A percentile compares a stretch with the other conserved stretches of the same genome.
These are phyloP conservation scores for Meira miltonrushii DNA, from an alignment of 1,284 basidiomycete genomes.

Conservation along the genomic window DNA sequence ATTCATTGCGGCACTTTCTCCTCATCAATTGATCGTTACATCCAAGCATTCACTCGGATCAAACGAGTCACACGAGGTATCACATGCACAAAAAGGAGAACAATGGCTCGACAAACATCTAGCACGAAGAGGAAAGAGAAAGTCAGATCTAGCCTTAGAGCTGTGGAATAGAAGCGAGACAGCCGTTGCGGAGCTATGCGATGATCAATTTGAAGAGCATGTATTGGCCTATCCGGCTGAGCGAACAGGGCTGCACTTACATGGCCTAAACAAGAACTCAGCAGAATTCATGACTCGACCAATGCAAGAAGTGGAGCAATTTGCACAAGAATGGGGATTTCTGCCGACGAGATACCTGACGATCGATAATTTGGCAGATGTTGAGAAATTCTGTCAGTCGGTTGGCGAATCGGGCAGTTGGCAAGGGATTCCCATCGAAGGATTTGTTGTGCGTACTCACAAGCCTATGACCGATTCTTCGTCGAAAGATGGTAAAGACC, in stretches of 20 bases:
- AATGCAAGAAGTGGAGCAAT: conserved; percentile 62
- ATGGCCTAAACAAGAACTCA: conserved; percentile 69
- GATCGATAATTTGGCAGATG: conserved; percentile 64
- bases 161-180: conserved; percentile 84
- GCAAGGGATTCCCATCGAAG: conserved; percentile 83
- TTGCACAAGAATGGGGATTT: conserved; percentile 87
- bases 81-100: conserved; percentile 74
- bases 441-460: conserved; percentile 73
- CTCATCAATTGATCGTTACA: conserved; percentile 71
- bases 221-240: conserved; percentile 77
- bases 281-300: conserved; percentile 65
- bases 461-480: conserved; percentile 50
- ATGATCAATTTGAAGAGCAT: conserved; percentile 96
- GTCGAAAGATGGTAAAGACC: conserved; percentile 23
- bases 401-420: conserved; percentile 67
- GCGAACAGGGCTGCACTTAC: conserved; percentile 84
- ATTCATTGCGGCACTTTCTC: conserved; percentile 80
- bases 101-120: conserved; percentile 77
- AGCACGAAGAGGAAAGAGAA: conserved; percentile 62
- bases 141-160: conserved; percentile 66
- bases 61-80: conserved; percentile 11
- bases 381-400: conserved; percentile 68
- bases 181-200: conserved; percentile 88
- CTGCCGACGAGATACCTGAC: conserved; percentile 68
- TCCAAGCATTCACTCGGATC: conserved; percentile 68